A percentile compares a stretch with the other conserved stretches of the same genome.
These are phyloP conservation scores for Funneliformis mosseae DNA, from an alignment of 192 early-diverging fungal species.

Conservation along the genomic window DNA sequence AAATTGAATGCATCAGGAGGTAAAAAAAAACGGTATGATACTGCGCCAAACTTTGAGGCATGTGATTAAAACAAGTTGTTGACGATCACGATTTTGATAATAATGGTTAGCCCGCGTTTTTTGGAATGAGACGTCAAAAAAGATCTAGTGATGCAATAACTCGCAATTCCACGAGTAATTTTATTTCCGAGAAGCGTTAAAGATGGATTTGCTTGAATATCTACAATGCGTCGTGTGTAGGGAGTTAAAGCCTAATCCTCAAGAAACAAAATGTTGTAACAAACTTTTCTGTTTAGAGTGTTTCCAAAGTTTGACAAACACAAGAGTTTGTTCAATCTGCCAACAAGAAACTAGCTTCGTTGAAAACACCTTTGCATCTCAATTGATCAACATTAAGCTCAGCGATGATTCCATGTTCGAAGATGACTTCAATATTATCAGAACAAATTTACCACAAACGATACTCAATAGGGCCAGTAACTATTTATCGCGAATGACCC, in stretches of 20 bases:
- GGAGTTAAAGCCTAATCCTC: slow-evolving; percentile 20
- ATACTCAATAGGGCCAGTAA: no score
- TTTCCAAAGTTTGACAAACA: not conserved
- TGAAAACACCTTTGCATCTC: not conserved
- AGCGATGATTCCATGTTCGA: not conserved
- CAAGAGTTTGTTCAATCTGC: slow-evolving; percentile 16
- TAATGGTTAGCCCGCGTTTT: no score
- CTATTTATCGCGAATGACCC: no score
- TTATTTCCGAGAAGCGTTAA: not conserved
- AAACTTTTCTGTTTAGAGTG: slow-evolving; percentile 15
- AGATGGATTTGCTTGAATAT: slow-evolving; percentile 1
- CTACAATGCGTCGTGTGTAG: slow-evolving; percentile 3
- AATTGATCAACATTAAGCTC: not conserved
- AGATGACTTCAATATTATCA: no score
- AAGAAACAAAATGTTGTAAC: slow-evolving; percentile 15
- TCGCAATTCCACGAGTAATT: no score
- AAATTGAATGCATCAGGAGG: no score
- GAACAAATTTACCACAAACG: not conserved
- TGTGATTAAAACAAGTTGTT: no score
- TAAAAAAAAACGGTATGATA: no score
- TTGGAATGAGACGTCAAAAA: no score
- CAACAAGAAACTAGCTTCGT: not conserved
- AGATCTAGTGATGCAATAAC: no score
- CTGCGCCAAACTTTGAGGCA: no score
- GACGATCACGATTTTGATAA: no score